A percentile compares a stretch with the other conserved stretches of the same genome.
phyloP scores from a whole-genome alignment of 306 rosid species.

The Sphenostylis stenocarpa region DNA sequence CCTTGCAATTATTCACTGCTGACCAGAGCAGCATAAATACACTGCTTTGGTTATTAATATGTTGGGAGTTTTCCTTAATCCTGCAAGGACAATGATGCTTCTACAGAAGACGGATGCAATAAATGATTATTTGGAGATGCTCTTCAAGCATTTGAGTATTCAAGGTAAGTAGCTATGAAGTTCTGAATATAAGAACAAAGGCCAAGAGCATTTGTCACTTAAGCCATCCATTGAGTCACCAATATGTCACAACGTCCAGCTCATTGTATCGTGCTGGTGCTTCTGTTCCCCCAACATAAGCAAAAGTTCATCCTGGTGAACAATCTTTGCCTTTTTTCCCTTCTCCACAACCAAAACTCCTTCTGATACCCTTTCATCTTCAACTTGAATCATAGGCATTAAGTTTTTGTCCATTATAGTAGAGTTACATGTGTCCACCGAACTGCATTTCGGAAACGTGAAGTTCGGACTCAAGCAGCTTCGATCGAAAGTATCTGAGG shows the following conservation, averaged over 20 bases:
- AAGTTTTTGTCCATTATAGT: conserved; percentile 22
- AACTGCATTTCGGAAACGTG: conserved; percentile 54
- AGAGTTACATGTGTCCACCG: conserved; percentile 29
- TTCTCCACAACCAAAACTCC: conserved; percentile 68
- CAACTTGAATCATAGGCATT: conserved; percentile 49
- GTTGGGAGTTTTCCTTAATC: conserved; percentile 28
- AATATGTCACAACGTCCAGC: conserved; percentile 39
- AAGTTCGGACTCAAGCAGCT: conserved; percentile 71
- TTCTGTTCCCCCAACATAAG: conserved; percentile 57
- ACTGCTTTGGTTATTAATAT: conserved; percentile 12
- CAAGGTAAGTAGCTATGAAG: conserved; percentile 39
- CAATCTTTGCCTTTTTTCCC: conserved; percentile 51
- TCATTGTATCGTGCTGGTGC: conserved; percentile 43
- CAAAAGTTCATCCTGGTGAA: conserved; percentile 72
- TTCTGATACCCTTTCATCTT: conserved; percentile 70
- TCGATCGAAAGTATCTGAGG: conserved; percentile 52
- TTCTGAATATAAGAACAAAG: conserved; percentile 35
- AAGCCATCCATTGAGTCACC: conserved; percentile 29
- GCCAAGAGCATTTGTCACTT: conserved; percentile 31
- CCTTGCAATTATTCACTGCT: conserved; percentile 52
- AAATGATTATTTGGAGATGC: conserved; percentile 52
- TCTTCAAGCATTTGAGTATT: conserved; percentile 43
- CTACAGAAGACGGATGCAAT: conserved; percentile 32
- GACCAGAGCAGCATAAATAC: conserved; percentile 55
- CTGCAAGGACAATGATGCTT: conserved; percentile 53